phyloP scores from a whole-genome alignment of 1,284 basidiomycete genomes.

The Leccinum fallax region DNA sequence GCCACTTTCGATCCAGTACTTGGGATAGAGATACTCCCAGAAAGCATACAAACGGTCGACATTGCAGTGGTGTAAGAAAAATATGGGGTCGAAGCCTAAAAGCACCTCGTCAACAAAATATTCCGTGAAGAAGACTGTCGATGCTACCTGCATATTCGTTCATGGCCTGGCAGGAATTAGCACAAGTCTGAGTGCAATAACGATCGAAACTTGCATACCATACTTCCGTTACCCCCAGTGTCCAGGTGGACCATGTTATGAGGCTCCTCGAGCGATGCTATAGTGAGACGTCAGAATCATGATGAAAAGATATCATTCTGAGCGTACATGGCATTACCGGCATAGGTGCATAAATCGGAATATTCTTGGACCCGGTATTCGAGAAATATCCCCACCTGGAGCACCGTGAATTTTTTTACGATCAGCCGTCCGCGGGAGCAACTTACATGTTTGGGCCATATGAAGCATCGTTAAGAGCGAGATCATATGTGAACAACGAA shows the following conservation, averaged over 20 bases:
- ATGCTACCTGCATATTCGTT: slow-evolving; percentile 19
- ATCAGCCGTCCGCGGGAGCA: background rate
- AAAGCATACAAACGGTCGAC: slow-evolving; percentile 22
- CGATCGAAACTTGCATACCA: slow-evolving; percentile 9
- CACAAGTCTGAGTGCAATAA: background rate
- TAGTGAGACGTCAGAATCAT: background rate
- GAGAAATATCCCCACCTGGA: slow-evolving; percentile 25
- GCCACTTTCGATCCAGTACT: slow-evolving; percentile 18
- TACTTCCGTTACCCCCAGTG: slow-evolving; percentile 17
- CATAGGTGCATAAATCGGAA: slow-evolving; percentile 8
- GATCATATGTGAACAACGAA: slow-evolving; percentile 13
- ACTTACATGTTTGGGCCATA: slow-evolving; percentile 23
- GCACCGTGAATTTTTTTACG: background rate
- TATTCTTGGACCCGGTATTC: background rate
- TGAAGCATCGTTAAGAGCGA: slow-evolving; percentile 8
- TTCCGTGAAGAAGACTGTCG: background rate
- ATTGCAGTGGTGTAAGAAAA: slow-evolving; percentile 22
- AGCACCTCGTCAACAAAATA: background rate
- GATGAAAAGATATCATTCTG: background rate
- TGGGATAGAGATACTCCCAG: slow-evolving; percentile 22
- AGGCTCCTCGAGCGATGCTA: slow-evolving; percentile 19
- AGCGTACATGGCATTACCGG: slow-evolving; percentile 12
- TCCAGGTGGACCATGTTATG: slow-evolving; percentile 20
- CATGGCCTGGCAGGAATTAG: slow-evolving; percentile 5
- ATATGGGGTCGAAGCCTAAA: slow-evolving; percentile 20